Evolutionary conservation across 1,284 basidiomycete species (phyloP).

Genomic region (Trametes pubescens): DNA sequence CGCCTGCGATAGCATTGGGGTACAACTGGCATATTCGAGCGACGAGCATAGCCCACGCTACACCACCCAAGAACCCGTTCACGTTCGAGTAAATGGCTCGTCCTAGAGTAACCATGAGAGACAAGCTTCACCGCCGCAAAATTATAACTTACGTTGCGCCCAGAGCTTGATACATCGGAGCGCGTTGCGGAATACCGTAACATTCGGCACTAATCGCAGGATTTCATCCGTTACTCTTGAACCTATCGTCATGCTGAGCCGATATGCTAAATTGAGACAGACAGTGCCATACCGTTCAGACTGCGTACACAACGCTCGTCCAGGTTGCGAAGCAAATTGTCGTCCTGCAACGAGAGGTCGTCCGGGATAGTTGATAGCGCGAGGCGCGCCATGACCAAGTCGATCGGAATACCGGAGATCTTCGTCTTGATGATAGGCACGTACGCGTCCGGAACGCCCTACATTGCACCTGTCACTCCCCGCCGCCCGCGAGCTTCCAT

Average conservation of each 20-base stretch:
- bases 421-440: constrained; percentile 96
- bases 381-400: constrained; percentile 92
- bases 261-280: not conserved
- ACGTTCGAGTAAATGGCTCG: constrained; percentile 99
- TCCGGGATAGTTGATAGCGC: constrained; percentile 90
- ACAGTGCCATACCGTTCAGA: constrained; percentile 78
- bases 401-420: constrained; percentile 92
- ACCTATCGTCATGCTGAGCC: constrained; percentile 53
- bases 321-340: constrained; percentile 90
- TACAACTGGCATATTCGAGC: constrained; percentile 99
- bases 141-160: constrained; percentile 84
- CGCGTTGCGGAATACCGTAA: constrained; percentile 93
- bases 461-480: constrained; percentile 15
- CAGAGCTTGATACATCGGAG: constrained; percentile 97
- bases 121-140: not conserved
- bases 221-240: constrained; percentile 98
- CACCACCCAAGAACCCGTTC: constrained; percentile 97
- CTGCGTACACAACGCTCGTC: constrained; percentile 96
- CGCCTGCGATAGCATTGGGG: constrained; percentile 93
- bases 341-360: constrained; percentile 89
- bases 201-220: constrained; percentile 93
- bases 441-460: constrained; percentile 96
- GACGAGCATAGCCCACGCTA: constrained; percentile 98
- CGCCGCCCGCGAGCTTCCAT: constrained; percentile 5
- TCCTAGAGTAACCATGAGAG: constrained; percentile 53